Conservation (phyloP, 169 alveolate species). For the Besnoitia besnoiti region DNA sequence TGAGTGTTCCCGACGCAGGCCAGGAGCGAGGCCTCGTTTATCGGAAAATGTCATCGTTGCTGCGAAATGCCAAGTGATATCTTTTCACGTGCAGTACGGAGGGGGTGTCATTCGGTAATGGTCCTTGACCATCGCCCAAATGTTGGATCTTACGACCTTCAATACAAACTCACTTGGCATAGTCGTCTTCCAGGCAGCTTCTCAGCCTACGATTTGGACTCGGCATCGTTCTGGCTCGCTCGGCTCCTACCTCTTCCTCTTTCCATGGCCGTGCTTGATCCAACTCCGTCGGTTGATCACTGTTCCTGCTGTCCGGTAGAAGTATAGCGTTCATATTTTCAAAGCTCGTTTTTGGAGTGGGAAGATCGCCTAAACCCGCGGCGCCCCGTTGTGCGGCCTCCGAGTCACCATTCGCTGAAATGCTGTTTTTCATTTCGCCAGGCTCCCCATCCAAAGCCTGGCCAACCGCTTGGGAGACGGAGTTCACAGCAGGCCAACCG, state of each 20-base stretch:
- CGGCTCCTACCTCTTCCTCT: background rate
- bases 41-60: too few relatives aligned
- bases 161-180: background rate
- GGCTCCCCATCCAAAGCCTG: background rate
- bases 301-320: background rate
- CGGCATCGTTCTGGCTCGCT: too few relatives aligned
- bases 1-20: too few relatives aligned
- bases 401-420: background rate
- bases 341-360: slow-evolving; percentile 24
- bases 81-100: too few relatives aligned
- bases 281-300: background rate
- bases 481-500: background rate
- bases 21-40: too few relatives aligned
- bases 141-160: background rate
- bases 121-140: too few relatives aligned
- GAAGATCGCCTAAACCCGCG: background rate
- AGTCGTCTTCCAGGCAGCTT: background rate
- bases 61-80: too few relatives aligned
- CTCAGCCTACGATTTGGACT: background rate
- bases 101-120: too few relatives aligned
- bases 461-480: background rate
- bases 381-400: background rate
- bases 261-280: background rate
- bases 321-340: background rate
- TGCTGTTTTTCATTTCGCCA: background rate